Percentiles rank a stretch among this genome's conserved stretches.
These are phyloP conservation scores for Candida patagonica DNA, from an alignment of 805 yeast genomes.

Conservation along the genomic window DNA sequence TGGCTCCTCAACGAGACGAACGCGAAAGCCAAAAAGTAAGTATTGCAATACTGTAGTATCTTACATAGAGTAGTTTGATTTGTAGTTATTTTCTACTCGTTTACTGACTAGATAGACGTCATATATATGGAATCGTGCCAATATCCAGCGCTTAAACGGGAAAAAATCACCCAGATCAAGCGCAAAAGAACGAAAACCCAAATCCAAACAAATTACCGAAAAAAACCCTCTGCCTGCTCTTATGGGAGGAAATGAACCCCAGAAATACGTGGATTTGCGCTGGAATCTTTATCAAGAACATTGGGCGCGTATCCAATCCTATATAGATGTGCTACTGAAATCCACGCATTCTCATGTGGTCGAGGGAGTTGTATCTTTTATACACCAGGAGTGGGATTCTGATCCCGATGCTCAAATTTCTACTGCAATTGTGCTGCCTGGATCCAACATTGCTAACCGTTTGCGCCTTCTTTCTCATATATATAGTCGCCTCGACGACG, in stretches of 20 bases:
- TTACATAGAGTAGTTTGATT: not conserved
- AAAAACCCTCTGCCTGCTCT: slow-evolving; percentile 35
- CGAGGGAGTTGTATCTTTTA: slow-evolving; percentile 12
- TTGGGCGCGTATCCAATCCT: slow-evolving; percentile 29
- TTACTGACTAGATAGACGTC: not conserved
- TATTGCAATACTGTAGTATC: not conserved
- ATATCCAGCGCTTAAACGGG: not conserved
- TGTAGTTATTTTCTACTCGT: not conserved
- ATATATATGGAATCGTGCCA: not conserved
- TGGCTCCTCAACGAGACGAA: not conserved
- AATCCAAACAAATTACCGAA: slow-evolving; percentile 11
- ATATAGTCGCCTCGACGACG: slow-evolving; percentile 9
- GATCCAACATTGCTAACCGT: slow-evolving; percentile 29
- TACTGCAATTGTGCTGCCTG: slow-evolving; percentile 26
- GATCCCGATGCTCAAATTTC: slow-evolving; percentile 16
- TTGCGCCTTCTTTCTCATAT: slow-evolving; percentile 22
- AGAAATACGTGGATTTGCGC: slow-evolving; percentile 29
- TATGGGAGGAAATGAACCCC: slow-evolving; percentile 37
- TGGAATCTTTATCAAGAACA: slow-evolving; percentile 35
- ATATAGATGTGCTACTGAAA: slow-evolving; percentile 26
- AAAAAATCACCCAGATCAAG: no score
- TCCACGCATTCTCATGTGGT: slow-evolving; percentile 16
- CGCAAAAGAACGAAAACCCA: not conserved
- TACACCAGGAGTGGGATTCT: slow-evolving; percentile 11
- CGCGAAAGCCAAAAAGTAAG: slow-evolving; percentile 4